Conservation (phyloP, 2,329 filamentous ascomycete species). For the Aurifilum marmelostoma region DNA sequence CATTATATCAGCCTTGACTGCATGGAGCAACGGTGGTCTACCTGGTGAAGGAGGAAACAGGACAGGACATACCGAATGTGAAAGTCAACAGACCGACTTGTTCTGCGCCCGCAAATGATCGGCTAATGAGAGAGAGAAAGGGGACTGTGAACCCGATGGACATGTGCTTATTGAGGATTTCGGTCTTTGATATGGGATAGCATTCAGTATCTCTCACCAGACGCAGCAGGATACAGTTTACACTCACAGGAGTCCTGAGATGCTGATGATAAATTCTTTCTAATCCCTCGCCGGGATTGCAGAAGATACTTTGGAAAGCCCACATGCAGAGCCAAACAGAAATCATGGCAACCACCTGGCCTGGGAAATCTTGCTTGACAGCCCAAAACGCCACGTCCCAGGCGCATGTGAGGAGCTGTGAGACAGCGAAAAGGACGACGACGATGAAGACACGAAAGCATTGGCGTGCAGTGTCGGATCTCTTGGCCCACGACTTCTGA, state of each 20-base stretch:
- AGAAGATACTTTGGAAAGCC: conserved; percentile 29
- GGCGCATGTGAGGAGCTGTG: conserved; percentile 52
- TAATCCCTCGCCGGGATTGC: conserved; percentile 28
- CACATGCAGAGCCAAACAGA: conserved; percentile 44
- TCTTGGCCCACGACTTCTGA: neutral
- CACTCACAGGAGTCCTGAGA: conserved; percentile 34
- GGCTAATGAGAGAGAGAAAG: conserved; percentile 48
- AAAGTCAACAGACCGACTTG: conserved; percentile 48
- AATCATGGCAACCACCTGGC: conserved; percentile 53
- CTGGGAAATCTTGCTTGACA: conserved; percentile 47
- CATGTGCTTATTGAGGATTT: conserved; percentile 55
- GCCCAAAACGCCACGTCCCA: conserved; percentile 43
- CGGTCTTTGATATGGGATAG: conserved; percentile 41
- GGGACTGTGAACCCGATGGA: conserved; percentile 56
- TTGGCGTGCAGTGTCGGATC: conserved; percentile 11
- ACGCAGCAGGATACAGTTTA: neutral
- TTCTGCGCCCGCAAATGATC: conserved; percentile 38
- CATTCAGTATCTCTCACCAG: conserved; percentile 7
- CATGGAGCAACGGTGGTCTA: neutral
- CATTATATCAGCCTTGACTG: neutral
- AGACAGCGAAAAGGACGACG: conserved; percentile 43
- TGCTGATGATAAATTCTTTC: conserved; percentile 35
- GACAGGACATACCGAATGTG: conserved; percentile 45
- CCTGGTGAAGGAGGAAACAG: no score
- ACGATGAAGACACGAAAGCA: conserved; percentile 35